Base-by-base conservation (phyloP, 1,284 basidiomycete genomes). In the Ceratorhiza oryzae-sativae region DNA sequence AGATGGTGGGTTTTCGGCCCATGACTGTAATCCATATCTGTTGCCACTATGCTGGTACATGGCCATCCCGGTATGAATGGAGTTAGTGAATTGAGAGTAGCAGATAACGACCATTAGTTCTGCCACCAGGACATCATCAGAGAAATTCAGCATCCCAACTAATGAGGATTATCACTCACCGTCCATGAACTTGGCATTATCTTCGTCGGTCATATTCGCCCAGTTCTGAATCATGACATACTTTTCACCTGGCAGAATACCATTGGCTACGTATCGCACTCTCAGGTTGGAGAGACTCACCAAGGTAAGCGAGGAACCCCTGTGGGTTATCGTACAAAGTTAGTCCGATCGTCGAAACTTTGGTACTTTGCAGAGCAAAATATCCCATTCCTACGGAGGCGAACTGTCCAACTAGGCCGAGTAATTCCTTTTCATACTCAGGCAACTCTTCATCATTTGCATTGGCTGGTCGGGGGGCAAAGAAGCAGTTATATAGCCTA, bases 221-320 rank as follows among this genome's bases (percentile, higher is more conserved):
- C 67, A 70, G 55, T 70, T 58, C 30, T 70, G 67, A 27, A 70
- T 70, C 67, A 70, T 70, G n/a, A 70, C 67, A 58, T 70, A 70
- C 15, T 67, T 70, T 23, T 70, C 67, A 27, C 67, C 67, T 70
- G 27, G n/a, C 13, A 23, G 13, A n/a, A n/a, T 1, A 10, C 3
- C 23, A 23, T 70, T 42, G 46, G 15, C 32, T 18, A 5, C 27
- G 36, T 30, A 25, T 20, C 27, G 3, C 8, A 15, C 4, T 39
- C 20, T n/a, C 53, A n/a, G n/a, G 41, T 10, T 3, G 34, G 15
- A 32, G 6, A 18, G 10, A 18, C 67, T 70, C 27, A 70, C 67
- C 67, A 41, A 70, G 67, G 25, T 70, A 70, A 12, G 53, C 23
- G n/a, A 70, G 55, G 42, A 70, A 70, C 23, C 67, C 67, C 59